Base-by-base conservation (phyloP, 805 yeast species). In the Ogataea ramenticola region DNA sequence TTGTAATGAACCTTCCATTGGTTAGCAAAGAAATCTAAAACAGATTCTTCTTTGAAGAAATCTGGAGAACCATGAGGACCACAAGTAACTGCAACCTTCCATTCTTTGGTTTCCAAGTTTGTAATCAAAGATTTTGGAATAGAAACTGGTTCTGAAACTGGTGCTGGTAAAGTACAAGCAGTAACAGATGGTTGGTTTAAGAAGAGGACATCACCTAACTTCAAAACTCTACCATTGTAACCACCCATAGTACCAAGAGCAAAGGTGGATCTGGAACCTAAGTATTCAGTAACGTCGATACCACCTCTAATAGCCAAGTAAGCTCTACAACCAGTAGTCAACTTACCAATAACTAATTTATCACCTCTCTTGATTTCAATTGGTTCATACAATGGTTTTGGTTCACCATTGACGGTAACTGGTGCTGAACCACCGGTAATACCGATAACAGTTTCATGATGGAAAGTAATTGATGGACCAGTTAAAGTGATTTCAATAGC, bases 61-160 rank as follows among this genome's bases (percentile, higher is more conserved):
- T 91, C 99, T 17, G 98, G 98, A 4, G 96, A 79, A 1, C 98
- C 98, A 64, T 91, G 98, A 22, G 99, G 99, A 43, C 99, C 99
- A 62, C 95, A 82, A 11, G 96, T 88, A 39, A 90, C 96, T 56
- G 90, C 96, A 49, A 91, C 90, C 39, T 69, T 67, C 98, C 98
- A 91, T 38, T 68, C 67, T 45, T 71, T 74, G 34, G 67, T 62
- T 26, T 70, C 60, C 52, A 79, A 76, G 8, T 61, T 48, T 9
- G 95, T 90, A 48, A 81, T 66, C 55, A 78, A 66, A 10, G 75
- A 56, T 35, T 57, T 51, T 19, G 95, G 87, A 46, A 80, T 70
- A 2, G 75, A 52, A 12, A 58, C 49, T 40, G 96, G 96, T 44
- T 70, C 82, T 21, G 79, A 66, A 42, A 75, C 73, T 27, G 96